phyloP scores from a whole-genome alignment of 306 rosid genomes.

The Vigna hirtella region DNA sequence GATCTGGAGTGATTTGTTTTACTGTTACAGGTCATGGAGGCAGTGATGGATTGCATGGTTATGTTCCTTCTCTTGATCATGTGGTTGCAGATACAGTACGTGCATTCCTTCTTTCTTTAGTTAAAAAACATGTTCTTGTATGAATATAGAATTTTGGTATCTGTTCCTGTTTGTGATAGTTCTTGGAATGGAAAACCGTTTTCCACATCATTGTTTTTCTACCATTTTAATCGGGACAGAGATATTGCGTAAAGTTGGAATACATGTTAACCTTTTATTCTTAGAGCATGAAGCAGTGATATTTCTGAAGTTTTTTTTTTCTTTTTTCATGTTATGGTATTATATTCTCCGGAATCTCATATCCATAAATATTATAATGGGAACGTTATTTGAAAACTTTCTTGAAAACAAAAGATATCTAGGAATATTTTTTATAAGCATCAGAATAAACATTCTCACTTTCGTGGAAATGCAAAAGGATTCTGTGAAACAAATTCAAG shows the following conservation, averaged over 20 bases:
- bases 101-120: constrained; percentile 6
- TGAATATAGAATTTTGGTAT: neutral
- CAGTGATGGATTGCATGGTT: constrained; percentile 98
- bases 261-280: neutral
- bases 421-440: too few species aligned
- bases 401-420: too few species aligned
- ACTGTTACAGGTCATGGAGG: constrained; percentile 91
- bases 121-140: neutral
- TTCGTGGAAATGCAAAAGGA: too few species aligned
- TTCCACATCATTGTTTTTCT: neutral
- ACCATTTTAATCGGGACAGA: constrained; percentile 11
- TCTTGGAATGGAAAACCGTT: neutral
- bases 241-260: neutral
- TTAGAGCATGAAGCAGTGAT: neutral
- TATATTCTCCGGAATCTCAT: too few species aligned
- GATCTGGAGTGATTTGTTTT: constrained; percentile 33
- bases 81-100: constrained; percentile 98
- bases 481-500: too few species aligned
- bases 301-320: neutral
- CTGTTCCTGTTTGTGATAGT: neutral
- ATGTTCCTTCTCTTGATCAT: constrained; percentile 96
- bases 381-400: too few species aligned
- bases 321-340: too few species aligned
- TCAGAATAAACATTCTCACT: too few species aligned
- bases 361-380: too few species aligned